Evolutionary conservation across 140 eudicot species (phyloP), one percentile per base, ranked within the genome.

Genomic region (Stevia rebaudiana): DNA sequence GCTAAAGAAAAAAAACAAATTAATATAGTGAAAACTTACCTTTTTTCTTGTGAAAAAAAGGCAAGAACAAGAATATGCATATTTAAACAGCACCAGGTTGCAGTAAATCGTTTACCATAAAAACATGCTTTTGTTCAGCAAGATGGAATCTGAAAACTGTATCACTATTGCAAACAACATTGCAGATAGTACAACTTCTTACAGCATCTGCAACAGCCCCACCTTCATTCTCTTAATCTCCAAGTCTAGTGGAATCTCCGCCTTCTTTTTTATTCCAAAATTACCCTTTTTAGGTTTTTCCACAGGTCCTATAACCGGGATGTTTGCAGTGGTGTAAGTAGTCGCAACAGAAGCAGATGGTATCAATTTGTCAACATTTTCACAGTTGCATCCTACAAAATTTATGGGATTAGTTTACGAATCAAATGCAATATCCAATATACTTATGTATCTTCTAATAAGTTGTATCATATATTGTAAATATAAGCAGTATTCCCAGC

Each of bases 81-180:
- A 10, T 60, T 71, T 69, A 77, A 52, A 63, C 51, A 18, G 60
- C 64, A 75, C 70, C 39, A 61, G 73, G 40, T 62, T 68, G 67
- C 11, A 50, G 75, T 4, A 3, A 56, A 60, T 69, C 69, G 70
- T 72, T 75, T 33, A 81, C 9, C 92, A 76, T 81, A 47, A 89
- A 37, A 49, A 79, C 79, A 75, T 86, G 97, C 64, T 79, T 89
- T 62, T 89, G 84, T 8, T 95, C 97, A 13, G 79, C 71, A 57
- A 86, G 79, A 77, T 89, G 97, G 68, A 43, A 39, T 7, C 42
- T 76, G 70, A 77, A 86, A 57, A 89, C 97, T 1, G 80, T 75
- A n/a, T 81, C 95, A 30, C 97, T 83, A 53, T 86, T 89, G 82
- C 97, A 89, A 51, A 89, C 89, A 43, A 83, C 89, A 48, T 89